phyloP scores from a whole-genome alignment of 129 eudicot species.

The Deinandra increscens region DNA sequence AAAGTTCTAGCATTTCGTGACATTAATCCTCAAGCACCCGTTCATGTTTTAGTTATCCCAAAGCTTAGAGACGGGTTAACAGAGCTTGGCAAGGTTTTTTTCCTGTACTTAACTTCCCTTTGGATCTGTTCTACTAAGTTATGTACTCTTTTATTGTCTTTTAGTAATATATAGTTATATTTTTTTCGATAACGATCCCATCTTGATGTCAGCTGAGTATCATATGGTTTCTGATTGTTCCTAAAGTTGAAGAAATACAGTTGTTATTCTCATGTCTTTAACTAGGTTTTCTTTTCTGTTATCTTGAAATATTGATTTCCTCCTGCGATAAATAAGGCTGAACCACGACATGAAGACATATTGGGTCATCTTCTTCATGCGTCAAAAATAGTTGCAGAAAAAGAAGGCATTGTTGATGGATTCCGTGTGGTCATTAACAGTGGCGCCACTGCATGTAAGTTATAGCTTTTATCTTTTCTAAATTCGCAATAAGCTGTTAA shows the following conservation, averaged over 20 bases:
- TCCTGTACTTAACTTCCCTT: conserved; percentile 13
- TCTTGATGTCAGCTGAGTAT: conserved; percentile 11
- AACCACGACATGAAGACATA: conserved; percentile 70
- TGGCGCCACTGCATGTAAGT: conserved; percentile 73
- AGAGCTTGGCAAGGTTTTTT: conserved; percentile 78
- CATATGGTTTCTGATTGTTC: background rate
- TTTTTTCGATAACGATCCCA: background rate
- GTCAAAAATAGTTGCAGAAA: conserved; percentile 85
- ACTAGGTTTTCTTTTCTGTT: background rate
- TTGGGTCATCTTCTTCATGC: conserved; percentile 83
- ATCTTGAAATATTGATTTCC: conserved; percentile 1
- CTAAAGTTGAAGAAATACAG: background rate
- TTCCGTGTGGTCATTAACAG: conserved; percentile 94
- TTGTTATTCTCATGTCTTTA: background rate
- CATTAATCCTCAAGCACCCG: conserved; percentile 89
- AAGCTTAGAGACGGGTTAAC: conserved; percentile 82
- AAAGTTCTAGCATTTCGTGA: conserved; percentile 84
- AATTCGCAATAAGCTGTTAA: background rate
- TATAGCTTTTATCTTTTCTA: background rate
- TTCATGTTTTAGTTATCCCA: conserved; percentile 83
- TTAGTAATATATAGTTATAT: conserved; percentile 4
- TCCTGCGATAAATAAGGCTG: conserved; percentile 51
- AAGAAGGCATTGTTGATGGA: conserved; percentile 85
- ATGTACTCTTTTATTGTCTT: background rate
- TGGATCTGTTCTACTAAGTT: conserved; percentile 4